A percentile compares a stretch with the other conserved stretches of the same genome.
Evolutionary conservation across 2,329 filamentous ascomycete genomes (phyloP).

Genomic region (Sporothrix phasma): DNA sequence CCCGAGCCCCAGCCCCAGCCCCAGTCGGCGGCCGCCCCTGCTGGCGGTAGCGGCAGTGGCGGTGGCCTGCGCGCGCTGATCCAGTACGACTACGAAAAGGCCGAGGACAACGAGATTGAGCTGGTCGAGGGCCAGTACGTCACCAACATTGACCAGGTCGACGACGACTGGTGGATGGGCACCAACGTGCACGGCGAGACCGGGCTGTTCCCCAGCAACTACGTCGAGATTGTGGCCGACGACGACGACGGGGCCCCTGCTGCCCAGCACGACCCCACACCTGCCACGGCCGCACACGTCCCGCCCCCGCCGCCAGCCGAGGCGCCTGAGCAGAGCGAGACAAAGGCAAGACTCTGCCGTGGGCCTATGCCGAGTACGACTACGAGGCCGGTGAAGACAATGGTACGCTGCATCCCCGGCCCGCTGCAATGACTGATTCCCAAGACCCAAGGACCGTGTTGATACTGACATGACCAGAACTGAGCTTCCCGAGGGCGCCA

Average conservation of each 20-base stretch:
- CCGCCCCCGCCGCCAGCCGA: slow-evolving; percentile 30
- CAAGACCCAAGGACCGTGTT: no score
- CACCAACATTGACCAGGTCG: slow-evolving; percentile 91
- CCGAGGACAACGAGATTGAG: slow-evolving; percentile 93
- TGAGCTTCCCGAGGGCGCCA: slow-evolving; percentile 87
- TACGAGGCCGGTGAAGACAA: slow-evolving; percentile 98
- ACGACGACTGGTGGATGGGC: slow-evolving; percentile 98
- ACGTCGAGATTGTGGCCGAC: slow-evolving; percentile 74
- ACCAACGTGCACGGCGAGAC: slow-evolving; percentile 74
- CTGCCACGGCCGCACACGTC: slow-evolving; percentile 11
- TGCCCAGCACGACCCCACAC: slow-evolving; percentile 23
- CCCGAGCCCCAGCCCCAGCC: slow-evolving; percentile 47
- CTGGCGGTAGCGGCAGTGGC: slow-evolving; percentile 33
- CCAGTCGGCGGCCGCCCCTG: slow-evolving; percentile 32
- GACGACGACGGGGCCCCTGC: slow-evolving; percentile 29
- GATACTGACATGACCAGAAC: slow-evolving; percentile 35
- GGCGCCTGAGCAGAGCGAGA: slow-evolving; percentile 31
- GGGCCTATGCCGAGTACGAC: slow-evolving; percentile 81
- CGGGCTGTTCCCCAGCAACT: slow-evolving; percentile 94
- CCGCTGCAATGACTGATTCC: neutral
- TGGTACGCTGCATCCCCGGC: slow-evolving; percentile 35
- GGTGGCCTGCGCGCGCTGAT: slow-evolving; percentile 57
- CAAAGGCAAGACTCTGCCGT: slow-evolving; percentile 38
- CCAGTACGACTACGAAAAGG: slow-evolving; percentile 94
- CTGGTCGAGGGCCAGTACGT: slow-evolving; percentile 81